Evolutionary conservation across 257 asterid genomes (phyloP).

Genomic region (Orobanche coerulescens): DNA sequence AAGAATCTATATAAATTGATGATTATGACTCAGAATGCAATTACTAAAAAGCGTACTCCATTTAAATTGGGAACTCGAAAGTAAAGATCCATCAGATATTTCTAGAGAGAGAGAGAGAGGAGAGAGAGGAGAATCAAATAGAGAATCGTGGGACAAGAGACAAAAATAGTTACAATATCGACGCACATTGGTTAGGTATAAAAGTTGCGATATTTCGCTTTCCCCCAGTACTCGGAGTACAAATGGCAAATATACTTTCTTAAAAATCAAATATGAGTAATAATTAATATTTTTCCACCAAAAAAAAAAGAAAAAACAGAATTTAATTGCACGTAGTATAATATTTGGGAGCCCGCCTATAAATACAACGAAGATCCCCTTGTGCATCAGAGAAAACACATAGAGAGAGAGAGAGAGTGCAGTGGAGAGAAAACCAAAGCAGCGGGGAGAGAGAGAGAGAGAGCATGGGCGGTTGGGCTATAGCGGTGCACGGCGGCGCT

Average conservation of each 20-base stretch:
- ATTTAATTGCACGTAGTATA: not conserved
- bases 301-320: not conserved
- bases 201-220: not conserved
- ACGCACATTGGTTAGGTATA: not conserved
- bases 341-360: not conserved
- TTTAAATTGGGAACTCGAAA: too few relatives aligned
- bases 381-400: not conserved
- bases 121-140: too few relatives aligned
- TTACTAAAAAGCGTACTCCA: too few relatives aligned
- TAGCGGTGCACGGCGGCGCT: conserved; percentile 99
- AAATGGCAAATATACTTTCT: not conserved
- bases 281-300: too few relatives aligned
- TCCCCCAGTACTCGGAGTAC: not conserved
- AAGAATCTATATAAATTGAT: too few relatives aligned
- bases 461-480: conserved; percentile 93
- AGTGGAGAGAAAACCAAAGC: not conserved
- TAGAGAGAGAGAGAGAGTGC: conserved; percentile 9
- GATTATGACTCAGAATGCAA: too few relatives aligned
- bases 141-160: not conserved
- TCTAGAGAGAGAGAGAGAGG: too few relatives aligned
- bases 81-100: too few relatives aligned
- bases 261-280: not conserved
- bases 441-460: conserved; percentile 8
- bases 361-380: conserved; percentile 6
- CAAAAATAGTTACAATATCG: not conserved